phyloP scores from a whole-genome alignment of 140 eudicot genomes.

The Erigeron philadelphicus region DNA sequence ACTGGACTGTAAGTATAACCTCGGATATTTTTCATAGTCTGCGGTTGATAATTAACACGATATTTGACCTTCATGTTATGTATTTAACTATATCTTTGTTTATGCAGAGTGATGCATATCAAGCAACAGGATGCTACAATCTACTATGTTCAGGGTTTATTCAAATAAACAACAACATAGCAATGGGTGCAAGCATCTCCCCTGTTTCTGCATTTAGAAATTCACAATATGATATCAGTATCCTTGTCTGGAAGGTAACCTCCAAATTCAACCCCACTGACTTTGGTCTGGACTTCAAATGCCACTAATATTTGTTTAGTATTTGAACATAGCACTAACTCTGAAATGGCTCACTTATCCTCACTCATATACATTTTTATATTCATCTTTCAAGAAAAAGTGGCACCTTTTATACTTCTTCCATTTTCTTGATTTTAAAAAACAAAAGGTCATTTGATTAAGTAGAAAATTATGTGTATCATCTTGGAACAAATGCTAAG shows the following conservation, averaged over 20 bases:
- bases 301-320: conserved; percentile 25
- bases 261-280: conserved; percentile 32
- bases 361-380: conserved; percentile 18
- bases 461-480: background rate
- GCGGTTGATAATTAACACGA: background rate
- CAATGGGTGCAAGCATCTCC: conserved; percentile 95
- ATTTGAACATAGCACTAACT: conserved; percentile 28
- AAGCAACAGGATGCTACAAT: conserved; percentile 93
- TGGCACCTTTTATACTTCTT: conserved; percentile 23
- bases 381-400: conserved; percentile 16
- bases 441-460: background rate
- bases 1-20: conserved; percentile 77
- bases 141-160: conserved; percentile 88
- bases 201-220: conserved; percentile 69
- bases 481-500: conserved; percentile 29
- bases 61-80: background rate
- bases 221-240: conserved; percentile 84
- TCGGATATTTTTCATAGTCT: background rate
- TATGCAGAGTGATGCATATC: conserved; percentile 81
- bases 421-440: conserved; percentile 26
- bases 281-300: conserved; percentile 20
- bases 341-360: conserved; percentile 21
- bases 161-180: conserved; percentile 74
- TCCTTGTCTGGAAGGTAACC: conserved; percentile 96
- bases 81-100: background rate